Evolutionary conservation across 805 yeast genomes (phyloP).

Genomic region (Danielia reshetovae): DNA sequence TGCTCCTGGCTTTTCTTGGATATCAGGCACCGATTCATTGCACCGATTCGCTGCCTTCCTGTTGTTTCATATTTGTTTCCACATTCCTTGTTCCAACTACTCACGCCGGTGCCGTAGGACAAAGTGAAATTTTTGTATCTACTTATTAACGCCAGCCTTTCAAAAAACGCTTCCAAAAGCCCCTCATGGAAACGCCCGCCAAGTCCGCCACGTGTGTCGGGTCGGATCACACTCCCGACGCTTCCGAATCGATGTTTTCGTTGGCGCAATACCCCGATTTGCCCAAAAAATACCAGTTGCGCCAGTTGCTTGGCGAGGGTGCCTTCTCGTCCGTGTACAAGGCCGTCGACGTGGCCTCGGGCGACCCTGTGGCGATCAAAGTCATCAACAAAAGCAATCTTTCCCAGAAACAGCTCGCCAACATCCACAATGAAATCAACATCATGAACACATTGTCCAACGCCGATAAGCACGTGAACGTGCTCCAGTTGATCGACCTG

Average conservation of each 20-base stretch:
- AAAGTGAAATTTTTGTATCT: too few species aligned
- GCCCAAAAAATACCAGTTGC: conserved; percentile 38
- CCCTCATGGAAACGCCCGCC: background rate
- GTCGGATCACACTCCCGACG: background rate
- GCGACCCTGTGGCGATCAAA: conserved; percentile 48
- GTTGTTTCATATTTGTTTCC: background rate
- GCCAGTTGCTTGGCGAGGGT: conserved; percentile 69
- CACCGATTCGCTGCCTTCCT: too few species aligned
- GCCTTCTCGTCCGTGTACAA: conserved; percentile 75
- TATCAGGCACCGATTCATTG: too few species aligned
- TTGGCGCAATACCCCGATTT: conserved; percentile 30
- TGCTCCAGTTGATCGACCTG: conserved; percentile 63
- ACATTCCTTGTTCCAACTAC: too few species aligned
- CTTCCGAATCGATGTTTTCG: conserved; percentile 4
- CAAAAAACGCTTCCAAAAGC: background rate
- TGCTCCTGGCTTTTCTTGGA: too few species aligned
- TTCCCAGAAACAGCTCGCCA: conserved; percentile 57
- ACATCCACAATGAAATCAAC: conserved; percentile 76
- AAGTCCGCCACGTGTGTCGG: conserved; percentile 1
- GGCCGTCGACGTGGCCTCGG: conserved; percentile 42
- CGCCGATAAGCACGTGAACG: conserved; percentile 50
- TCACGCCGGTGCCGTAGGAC: too few species aligned
- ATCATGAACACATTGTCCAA: conserved; percentile 57
- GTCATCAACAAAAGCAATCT: conserved; percentile 66
- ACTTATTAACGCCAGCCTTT: background rate